Evolutionary conservation across 169 alveolate species (phyloP).

Genomic region (Eimeria maxima): DNA sequence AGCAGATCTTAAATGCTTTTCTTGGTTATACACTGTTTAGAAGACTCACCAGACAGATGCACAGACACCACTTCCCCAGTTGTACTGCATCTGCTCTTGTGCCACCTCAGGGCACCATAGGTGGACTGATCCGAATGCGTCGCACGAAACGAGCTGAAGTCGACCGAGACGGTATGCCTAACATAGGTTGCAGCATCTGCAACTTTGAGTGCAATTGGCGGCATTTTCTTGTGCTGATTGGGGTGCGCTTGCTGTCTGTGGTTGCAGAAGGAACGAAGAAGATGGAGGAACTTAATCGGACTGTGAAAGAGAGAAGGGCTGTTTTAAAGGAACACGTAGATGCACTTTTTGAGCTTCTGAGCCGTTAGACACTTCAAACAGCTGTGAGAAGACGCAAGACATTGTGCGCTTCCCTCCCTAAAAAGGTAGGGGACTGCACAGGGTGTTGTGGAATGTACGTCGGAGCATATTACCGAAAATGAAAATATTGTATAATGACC

Average conservation of each 20-base stretch:
- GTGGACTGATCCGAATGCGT: conserved; percentile 47
- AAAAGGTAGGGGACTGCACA: not conserved
- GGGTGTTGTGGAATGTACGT: too few relatives aligned
- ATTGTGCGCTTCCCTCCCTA: not conserved
- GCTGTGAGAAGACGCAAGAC: not conserved
- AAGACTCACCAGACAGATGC: not conserved
- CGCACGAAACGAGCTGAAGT: conserved; percentile 9
- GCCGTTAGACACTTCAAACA: not conserved
- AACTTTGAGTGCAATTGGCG: not conserved
- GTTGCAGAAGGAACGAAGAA: conserved; percentile 34
- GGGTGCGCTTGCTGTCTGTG: not conserved
- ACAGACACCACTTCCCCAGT: not conserved
- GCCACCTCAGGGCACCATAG: conserved; percentile 33
- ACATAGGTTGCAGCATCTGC: not conserved
- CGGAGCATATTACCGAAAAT: not conserved
- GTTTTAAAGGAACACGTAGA: not conserved
- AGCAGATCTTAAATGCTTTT: not conserved
- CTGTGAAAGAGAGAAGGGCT: not conserved
- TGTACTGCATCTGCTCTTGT: not conserved
- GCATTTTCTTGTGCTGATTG: not conserved
- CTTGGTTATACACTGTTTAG: not conserved
- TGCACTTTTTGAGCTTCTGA: not conserved
- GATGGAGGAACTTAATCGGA: conserved; percentile 31
- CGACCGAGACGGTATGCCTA: conserved; percentile 40
- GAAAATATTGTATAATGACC: not conserved